Percentiles rank a stretch among this genome's conserved stretches.
These are phyloP conservation scores for Dryadomyces quercivorus DNA, from an alignment of 2,329 filamentous ascomycete genomes.

Conservation along the genomic window DNA sequence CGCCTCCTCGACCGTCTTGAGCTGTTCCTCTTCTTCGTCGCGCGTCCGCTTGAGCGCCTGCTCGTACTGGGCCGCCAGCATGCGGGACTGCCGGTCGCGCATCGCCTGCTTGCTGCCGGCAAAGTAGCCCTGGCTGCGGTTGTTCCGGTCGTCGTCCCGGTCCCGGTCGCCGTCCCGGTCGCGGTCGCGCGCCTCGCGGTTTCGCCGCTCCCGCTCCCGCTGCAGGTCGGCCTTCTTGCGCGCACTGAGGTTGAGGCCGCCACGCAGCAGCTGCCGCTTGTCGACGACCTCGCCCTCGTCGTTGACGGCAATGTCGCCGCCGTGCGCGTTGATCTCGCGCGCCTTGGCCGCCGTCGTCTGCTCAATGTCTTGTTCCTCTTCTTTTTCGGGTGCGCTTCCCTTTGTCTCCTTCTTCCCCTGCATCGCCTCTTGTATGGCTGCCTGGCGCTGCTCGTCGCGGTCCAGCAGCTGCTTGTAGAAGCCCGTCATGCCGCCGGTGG, in stretches of 20 bases:
- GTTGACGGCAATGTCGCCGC: slow-evolving; percentile 54
- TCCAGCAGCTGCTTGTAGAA: slow-evolving; percentile 69
- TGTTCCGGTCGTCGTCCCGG: slow-evolving; percentile 12
- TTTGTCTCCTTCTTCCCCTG: no score
- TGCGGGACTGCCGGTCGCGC: slow-evolving; percentile 63
- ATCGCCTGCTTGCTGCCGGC: slow-evolving; percentile 50
- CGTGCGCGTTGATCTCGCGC: slow-evolving; percentile 51
- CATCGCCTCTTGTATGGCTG: slow-evolving; percentile 58
- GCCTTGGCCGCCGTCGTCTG: slow-evolving; percentile 54
- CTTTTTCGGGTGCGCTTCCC: no score
- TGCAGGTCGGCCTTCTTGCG: slow-evolving; percentile 42
- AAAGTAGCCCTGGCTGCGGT: slow-evolving; percentile 22
- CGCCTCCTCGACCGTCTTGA: slow-evolving; percentile 47
- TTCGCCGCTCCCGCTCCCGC: neutral
- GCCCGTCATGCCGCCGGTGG: slow-evolving; percentile 51
- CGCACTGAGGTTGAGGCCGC: slow-evolving; percentile 60
- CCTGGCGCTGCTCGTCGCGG: slow-evolving; percentile 56
- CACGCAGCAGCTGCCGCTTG: slow-evolving; percentile 65
- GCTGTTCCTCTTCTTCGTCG: slow-evolving; percentile 53
- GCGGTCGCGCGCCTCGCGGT: neutral
- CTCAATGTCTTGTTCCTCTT: no score
- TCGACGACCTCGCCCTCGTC: slow-evolving; percentile 77
- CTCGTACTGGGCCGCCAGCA: slow-evolving; percentile 69
- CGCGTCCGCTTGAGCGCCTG: slow-evolving; percentile 58
- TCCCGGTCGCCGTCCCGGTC: neutral